phyloP scores from a whole-genome alignment of 371 early-diverging fungal genomes.

The Blakeslea trispora region DNA sequence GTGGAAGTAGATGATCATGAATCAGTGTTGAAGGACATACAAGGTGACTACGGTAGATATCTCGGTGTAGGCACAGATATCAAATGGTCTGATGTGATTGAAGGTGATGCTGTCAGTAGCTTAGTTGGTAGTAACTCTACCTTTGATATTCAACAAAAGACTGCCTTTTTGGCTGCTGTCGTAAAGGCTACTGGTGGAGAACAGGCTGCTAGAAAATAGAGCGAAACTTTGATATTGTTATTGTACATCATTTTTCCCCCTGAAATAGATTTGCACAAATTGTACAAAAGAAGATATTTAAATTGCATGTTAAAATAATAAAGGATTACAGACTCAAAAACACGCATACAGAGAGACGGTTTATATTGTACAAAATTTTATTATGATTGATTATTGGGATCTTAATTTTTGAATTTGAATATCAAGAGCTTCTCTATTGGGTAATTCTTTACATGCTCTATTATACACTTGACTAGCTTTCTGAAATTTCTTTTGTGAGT shows the following conservation, averaged over 20 bases:
- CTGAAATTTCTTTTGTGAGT: constrained; percentile 51
- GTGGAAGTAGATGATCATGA: constrained; percentile 18
- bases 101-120: constrained; percentile 21
- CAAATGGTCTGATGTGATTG: constrained; percentile 21
- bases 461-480: constrained; percentile 59
- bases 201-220: constrained; percentile 23
- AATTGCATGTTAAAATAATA: too few species aligned
- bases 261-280: too few species aligned
- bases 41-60: constrained; percentile 40
- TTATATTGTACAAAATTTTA: too few species aligned
- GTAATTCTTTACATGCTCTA: constrained; percentile 64
- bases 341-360: neutral
- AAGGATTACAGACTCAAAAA: too few species aligned
- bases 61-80: constrained; percentile 26
- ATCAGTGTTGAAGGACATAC: constrained; percentile 23
- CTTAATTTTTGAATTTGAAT: constrained; percentile 22
- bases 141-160: constrained; percentile 40
- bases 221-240: too few species aligned
- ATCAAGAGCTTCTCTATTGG: constrained; percentile 58
- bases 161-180: constrained; percentile 34
- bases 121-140: constrained; percentile 45
- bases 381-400: neutral
- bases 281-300: constrained; percentile 44
- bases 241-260: constrained; percentile 19
- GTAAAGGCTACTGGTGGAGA: constrained; percentile 28